These are phyloP conservation scores for Trichoderma reesei DNA, from an alignment of 495 filamentous ascomycete species.

Conservation along the genomic window DNA sequence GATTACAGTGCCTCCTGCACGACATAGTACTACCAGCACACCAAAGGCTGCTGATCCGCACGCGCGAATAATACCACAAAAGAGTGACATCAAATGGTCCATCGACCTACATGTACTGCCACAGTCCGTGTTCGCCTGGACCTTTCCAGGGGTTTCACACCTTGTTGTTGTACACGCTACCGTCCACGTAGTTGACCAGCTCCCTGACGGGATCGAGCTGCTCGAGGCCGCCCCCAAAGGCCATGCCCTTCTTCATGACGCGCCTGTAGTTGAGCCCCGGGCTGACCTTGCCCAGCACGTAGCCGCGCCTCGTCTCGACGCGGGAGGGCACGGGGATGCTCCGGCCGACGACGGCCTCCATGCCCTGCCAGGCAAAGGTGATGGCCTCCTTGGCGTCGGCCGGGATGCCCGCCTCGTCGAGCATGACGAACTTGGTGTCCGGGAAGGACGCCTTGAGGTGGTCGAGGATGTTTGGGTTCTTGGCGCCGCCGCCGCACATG, in stretches of 20 bases:
- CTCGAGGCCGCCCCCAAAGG: constrained; percentile 36
- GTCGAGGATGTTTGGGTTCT: constrained; percentile 45
- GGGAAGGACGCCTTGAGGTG: constrained; percentile 42
- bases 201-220: constrained; percentile 40
- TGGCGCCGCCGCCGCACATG: constrained; percentile 50
- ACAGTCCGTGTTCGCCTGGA: neutral
- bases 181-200: constrained; percentile 36
- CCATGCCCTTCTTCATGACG: constrained; percentile 39
- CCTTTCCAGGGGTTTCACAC: neutral
- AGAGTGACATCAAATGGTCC: too few relatives aligned
- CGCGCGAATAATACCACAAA: too few relatives aligned
- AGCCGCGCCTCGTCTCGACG: constrained; percentile 39
- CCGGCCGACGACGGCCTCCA: constrained; percentile 44
- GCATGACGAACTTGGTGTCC: constrained; percentile 39
- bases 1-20: too few relatives aligned
- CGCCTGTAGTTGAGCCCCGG: constrained; percentile 45
- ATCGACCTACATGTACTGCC: too few relatives aligned
- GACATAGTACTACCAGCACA: too few relatives aligned
- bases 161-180: constrained; percentile 38
- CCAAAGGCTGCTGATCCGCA: too few relatives aligned
- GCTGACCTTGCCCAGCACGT: constrained; percentile 43
- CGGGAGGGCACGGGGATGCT: constrained; percentile 41
- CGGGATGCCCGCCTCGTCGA: constrained; percentile 45
- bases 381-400: constrained; percentile 48
- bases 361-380: constrained; percentile 47